Evolutionary conservation across 345 rosid species (phyloP), one percentile per base, ranked within the genome.

Genomic region (Arabidopsis suecica): DNA sequence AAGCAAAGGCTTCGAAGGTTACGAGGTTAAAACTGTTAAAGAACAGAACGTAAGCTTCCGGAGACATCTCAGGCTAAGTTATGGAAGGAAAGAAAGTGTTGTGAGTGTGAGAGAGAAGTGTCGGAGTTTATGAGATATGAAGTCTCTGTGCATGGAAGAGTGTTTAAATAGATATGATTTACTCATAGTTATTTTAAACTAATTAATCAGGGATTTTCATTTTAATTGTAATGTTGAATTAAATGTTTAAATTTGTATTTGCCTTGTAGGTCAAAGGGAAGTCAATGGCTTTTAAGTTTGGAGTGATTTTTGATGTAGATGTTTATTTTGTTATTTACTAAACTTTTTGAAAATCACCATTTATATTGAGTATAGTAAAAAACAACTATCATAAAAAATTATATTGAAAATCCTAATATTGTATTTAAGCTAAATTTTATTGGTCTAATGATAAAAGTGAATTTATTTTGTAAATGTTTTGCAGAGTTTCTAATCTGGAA

Each of bases 1-100:
- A 81, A 5, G 81, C 59, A 34, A 84, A 57, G 36, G 80, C 66
- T 49, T 88, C 85, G 13, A 80, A 65, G 40, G 74, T 67, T 14
- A 71, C 51, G 1, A 65, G 33, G 49, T 59, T 72, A 7, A 82
- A 47, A 3, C 61, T 51, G 60, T 58, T 71, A 44, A 56, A 9
- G 57, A 82, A 73, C 9, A 75, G 36, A 22, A 71, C 56, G 45
- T 65, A 48, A 68, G 65, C 44, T 47, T 83, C 85, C 1, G 78
- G 60, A 16, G 86, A 75, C 88, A 85, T 84, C 59, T 69, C 38
- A 14, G 69, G 40, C 20, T 18, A 30, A 41, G 48, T 68, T 54
- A 13, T 8, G 66, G 14, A 54, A 65, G 33, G 0, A n/a, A 45
- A 3, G 42, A 47, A 48, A 50, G 40, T 34, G 20, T 38, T 10